A percentile compares a stretch with the other conserved stretches of the same genome.
These are phyloP conservation scores for Phytophthora uliginosa DNA, from an alignment of 352 stramenopile genomes.

Conservation along the genomic window DNA sequence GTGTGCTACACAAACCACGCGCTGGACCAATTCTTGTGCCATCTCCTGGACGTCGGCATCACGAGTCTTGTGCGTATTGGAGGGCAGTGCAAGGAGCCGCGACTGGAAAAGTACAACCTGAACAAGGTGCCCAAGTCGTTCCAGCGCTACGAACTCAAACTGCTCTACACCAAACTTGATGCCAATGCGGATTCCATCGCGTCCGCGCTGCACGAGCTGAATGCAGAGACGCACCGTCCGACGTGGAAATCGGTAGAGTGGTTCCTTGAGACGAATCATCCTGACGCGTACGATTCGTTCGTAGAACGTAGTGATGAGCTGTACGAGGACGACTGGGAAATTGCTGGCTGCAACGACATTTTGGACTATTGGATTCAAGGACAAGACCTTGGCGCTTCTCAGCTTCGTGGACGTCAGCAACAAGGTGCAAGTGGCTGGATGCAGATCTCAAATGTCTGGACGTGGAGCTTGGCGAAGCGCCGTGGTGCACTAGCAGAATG, in stretches of 20 bases:
- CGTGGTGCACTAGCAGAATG: constrained; percentile 35
- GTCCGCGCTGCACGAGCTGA: constrained; percentile 13
- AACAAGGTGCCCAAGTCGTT: constrained; percentile 36
- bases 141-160: constrained; percentile 37
- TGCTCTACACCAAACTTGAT: constrained; percentile 47
- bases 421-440: constrained; percentile 23
- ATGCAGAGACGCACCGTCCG: constrained; percentile 23
- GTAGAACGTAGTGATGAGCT: constrained; percentile 29
- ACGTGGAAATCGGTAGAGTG: constrained; percentile 42
- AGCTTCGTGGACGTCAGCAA: not conserved
- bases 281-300: constrained; percentile 44
- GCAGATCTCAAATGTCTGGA: constrained; percentile 43
- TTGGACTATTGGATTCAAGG: constrained; percentile 56
- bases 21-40: constrained; percentile 92
- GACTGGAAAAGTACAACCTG: constrained; percentile 51
- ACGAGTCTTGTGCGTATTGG: constrained; percentile 80
- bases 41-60: constrained; percentile 68
- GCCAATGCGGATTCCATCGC: constrained; percentile 33
- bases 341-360: constrained; percentile 44
- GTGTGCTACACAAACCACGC: constrained; percentile 95
- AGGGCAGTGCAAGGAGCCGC: constrained; percentile 70
- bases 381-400: constrained; percentile 18
- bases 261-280: constrained; percentile 45
- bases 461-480: constrained; percentile 39
- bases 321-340: constrained; percentile 41